A percentile compares a stretch with the other conserved stretches of the same genome.
Conservation (phyloP, 805 yeast species). For the Yarrowia sp. region DNA sequence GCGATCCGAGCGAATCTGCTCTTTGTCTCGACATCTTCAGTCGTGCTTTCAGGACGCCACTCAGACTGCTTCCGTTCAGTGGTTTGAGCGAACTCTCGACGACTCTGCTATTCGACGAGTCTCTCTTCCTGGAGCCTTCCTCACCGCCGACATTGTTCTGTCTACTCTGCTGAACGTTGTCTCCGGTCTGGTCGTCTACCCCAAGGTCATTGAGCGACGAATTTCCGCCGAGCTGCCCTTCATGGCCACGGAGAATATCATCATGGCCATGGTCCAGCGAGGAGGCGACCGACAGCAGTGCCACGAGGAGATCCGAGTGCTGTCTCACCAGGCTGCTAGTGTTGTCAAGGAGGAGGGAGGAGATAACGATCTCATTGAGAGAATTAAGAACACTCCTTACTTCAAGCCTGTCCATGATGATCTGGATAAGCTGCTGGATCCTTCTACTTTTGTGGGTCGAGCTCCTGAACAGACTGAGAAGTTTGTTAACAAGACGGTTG, state of each 20-base stretch:
- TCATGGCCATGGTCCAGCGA: conserved; percentile 99
- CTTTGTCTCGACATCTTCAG: conserved; percentile 94
- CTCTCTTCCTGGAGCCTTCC: conserved; percentile 91
- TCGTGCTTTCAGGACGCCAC: conserved; percentile 89
- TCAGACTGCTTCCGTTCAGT: conserved; percentile 96
- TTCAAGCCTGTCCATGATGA: conserved; percentile 87
- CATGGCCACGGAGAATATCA: conserved; percentile 99
- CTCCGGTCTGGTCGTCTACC: conserved; percentile 94
- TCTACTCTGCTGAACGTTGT: conserved; percentile 89
- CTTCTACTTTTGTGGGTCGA: conserved; percentile 94
- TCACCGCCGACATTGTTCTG: conserved; percentile 90
- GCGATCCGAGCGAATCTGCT: conserved; percentile 98
- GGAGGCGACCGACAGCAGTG: conserved; percentile 98
- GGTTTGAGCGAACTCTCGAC: conserved; percentile 99
- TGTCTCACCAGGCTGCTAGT: conserved; percentile 95
- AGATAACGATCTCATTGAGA: conserved; percentile 92
- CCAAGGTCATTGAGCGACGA: conserved; percentile 97
- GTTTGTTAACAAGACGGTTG: conserved; percentile 81
- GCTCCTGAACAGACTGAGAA: conserved; percentile 98
- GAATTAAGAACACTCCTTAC: conserved; percentile 72
- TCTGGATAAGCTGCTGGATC: conserved; percentile 78
- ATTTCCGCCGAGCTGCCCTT: conserved; percentile 92
- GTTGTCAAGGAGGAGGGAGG: conserved; percentile 98
- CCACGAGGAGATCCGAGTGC: conserved; percentile 94
- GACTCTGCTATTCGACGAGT: conserved; percentile 98